Evolutionary conservation across 768 basidiomycete genomes (phyloP).

Genomic region (Tricholoma saponaceum): DNA sequence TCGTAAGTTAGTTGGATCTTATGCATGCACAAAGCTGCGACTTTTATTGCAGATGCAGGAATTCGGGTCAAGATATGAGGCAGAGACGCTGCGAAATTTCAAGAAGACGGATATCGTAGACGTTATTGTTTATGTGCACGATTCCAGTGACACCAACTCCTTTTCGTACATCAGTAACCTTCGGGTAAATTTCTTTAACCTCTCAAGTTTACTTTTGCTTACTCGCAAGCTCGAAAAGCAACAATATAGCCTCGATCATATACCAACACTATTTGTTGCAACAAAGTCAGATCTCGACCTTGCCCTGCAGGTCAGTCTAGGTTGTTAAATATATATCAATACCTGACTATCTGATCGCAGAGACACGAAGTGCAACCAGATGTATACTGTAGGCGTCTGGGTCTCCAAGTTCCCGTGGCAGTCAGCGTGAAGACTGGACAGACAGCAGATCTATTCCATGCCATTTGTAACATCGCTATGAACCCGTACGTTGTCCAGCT

Average conservation of each 20-base stretch:
- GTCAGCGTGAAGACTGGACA: conserved; percentile 88
- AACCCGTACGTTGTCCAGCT: conserved; percentile 61
- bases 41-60: conserved; percentile 73
- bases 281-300: conserved; percentile 98
- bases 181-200: conserved; percentile 47
- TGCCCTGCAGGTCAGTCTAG: conserved; percentile 72
- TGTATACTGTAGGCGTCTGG: conserved; percentile 87
- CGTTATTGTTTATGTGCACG: conserved; percentile 93
- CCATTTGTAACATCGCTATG: conserved; percentile 79
- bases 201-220: conserved; percentile 11
- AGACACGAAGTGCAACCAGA: conserved; percentile 98
- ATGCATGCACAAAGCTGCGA: background rate
- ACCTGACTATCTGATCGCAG: conserved; percentile 32
- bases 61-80: conserved; percentile 94
- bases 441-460: conserved; percentile 83
- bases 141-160: conserved; percentile 98
- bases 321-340: background rate
- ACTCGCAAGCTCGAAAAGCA: conserved; percentile 51
- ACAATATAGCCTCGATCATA: conserved; percentile 94
- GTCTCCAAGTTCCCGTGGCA: conserved; percentile 90
- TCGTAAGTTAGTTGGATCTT: conserved; percentile 53
- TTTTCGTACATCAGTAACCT: conserved; percentile 98
- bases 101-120: conserved; percentile 93
- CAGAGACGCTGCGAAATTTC: conserved; percentile 80
- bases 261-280: conserved; percentile 96